Percentiles rank a stretch among this genome's conserved stretches.
Conservation (phyloP, 306 rosid species). For the Boehmeria nivea region DNA sequence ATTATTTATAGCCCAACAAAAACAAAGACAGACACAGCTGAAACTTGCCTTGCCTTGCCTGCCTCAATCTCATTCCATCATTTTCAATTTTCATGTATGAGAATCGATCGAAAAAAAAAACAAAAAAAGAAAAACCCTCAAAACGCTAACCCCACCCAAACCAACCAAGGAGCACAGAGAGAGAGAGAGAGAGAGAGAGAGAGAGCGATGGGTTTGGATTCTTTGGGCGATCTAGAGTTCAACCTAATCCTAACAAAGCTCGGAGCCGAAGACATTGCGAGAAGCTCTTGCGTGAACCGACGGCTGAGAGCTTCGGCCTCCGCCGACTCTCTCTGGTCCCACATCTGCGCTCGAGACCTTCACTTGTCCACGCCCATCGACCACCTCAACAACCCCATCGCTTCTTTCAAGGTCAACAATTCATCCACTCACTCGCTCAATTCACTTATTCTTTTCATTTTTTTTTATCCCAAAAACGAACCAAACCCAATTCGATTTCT, state of each 20-base stretch:
- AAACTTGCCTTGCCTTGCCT: no score
- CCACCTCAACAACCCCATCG: constrained; percentile 44
- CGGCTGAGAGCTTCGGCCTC: constrained; percentile 49
- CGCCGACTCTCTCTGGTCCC: constrained; percentile 63
- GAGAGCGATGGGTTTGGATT: constrained; percentile 49
- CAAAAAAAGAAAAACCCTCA: no score
- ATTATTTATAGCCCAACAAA: no score
- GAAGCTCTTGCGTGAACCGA: constrained; percentile 51
- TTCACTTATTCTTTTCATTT: no score
- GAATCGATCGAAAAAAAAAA: no score
- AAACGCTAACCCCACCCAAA: no score
- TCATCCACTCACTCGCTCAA: no score
- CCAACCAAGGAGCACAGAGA: no score
- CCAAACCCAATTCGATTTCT: not conserved
- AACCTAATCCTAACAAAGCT: constrained; percentile 43
- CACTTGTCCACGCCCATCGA: constrained; percentile 45
- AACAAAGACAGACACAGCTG: no score
- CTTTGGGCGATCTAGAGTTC: constrained; percentile 62
- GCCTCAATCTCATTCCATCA: no score
- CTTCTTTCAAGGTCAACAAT: constrained; percentile 62
- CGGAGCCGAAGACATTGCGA: constrained; percentile 46
- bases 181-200: not conserved
- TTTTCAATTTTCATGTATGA: no score
- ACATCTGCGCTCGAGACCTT: constrained; percentile 52
- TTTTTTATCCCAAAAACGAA: no score